phyloP scores from a whole-genome alignment of 495 filamentous ascomycete species.

The Eremomyces bilateralis region DNA sequence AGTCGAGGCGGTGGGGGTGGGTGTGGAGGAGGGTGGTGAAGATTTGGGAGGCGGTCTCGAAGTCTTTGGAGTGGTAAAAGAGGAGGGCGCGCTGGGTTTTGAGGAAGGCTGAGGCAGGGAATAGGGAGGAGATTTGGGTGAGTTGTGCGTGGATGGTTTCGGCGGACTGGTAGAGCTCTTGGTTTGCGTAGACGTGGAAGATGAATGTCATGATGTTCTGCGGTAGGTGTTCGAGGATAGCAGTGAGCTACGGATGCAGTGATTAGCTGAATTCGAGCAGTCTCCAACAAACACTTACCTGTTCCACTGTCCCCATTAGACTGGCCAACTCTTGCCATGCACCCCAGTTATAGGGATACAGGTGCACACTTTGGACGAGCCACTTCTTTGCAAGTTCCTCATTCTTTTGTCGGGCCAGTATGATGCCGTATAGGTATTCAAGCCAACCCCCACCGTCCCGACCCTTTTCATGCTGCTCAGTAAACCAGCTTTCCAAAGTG shows the following conservation, averaged over 20 bases:
- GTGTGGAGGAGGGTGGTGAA: conserved; percentile 61
- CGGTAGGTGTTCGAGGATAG: conserved; percentile 41
- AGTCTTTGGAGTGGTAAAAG: conserved; percentile 86
- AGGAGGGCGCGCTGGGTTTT: conserved; percentile 75
- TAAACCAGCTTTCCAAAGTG: conserved; percentile 60
- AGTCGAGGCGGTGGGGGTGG: conserved; percentile 76
- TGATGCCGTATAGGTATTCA: conserved; percentile 86
- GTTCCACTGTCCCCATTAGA: conserved; percentile 56
- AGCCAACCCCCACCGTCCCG: conserved; percentile 56
- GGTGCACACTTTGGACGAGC: conserved; percentile 62
- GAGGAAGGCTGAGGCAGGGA: conserved; percentile 70
- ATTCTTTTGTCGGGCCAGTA: conserved; percentile 78
- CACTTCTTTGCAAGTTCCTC: conserved; percentile 62
- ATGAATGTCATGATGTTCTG: conserved; percentile 83
- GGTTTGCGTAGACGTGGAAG: conserved; percentile 72
- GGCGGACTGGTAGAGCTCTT: conserved; percentile 76
- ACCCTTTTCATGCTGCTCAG: conserved; percentile 33
- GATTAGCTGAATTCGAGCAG: neutral
- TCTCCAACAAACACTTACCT: conserved; percentile 27
- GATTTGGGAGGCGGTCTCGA: conserved; percentile 61
- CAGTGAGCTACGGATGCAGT: conserved; percentile 24
- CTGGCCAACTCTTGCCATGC: conserved; percentile 77
- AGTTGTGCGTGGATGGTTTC: conserved; percentile 48
- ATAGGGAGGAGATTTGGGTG: conserved; percentile 56
- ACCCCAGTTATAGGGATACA: conserved; percentile 87